Evolutionary conservation across 129 eudicot genomes (phyloP).

Genomic region (Kitagawia praeruptora): DNA sequence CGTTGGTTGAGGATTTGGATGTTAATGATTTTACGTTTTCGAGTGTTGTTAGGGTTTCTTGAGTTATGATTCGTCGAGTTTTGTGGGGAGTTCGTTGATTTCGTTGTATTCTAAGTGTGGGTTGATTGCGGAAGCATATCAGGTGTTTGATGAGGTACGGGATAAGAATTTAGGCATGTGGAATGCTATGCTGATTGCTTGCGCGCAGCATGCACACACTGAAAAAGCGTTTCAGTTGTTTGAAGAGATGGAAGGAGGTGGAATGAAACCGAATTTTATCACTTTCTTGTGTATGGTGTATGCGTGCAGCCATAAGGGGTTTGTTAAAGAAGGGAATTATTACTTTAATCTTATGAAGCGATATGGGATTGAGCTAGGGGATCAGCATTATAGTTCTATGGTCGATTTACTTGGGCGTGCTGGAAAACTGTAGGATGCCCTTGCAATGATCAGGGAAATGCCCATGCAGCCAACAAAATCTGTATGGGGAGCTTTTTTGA

Average conservation of each 20-base stretch:
- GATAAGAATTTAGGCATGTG: constrained; percentile 67
- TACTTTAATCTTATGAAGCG: constrained; percentile 61
- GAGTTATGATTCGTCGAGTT: constrained; percentile 50
- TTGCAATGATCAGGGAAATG: constrained; percentile 48
- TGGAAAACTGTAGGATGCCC: constrained; percentile 69
- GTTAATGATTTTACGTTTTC: constrained; percentile 88
- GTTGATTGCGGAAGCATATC: constrained; percentile 50
- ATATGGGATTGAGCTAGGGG: constrained; percentile 55
- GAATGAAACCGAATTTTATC: constrained; percentile 73
- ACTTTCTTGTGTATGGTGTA: constrained; percentile 67
- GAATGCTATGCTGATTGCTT: constrained; percentile 82
- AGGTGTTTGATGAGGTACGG: constrained; percentile 43
- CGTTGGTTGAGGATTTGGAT: constrained; percentile 44
- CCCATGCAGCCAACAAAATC: constrained; percentile 72
- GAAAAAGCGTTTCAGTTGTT: constrained; percentile 48
- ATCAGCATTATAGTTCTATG: constrained; percentile 77
- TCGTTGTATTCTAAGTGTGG: constrained; percentile 92
- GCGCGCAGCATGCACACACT: constrained; percentile 81
- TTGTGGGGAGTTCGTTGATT: constrained; percentile 76
- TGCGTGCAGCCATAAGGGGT: constrained; percentile 88
- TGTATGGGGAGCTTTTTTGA: constrained; percentile 86
- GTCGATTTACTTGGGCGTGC: constrained; percentile 85
- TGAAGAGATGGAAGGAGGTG: constrained; percentile 30
- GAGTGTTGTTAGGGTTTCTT: constrained; percentile 67
- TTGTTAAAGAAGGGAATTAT: constrained; percentile 61